Evolutionary conservation across 768 basidiomycete genomes (phyloP), one percentile per base, ranked within the genome.

Genomic region (Galerina sulciceps): DNA sequence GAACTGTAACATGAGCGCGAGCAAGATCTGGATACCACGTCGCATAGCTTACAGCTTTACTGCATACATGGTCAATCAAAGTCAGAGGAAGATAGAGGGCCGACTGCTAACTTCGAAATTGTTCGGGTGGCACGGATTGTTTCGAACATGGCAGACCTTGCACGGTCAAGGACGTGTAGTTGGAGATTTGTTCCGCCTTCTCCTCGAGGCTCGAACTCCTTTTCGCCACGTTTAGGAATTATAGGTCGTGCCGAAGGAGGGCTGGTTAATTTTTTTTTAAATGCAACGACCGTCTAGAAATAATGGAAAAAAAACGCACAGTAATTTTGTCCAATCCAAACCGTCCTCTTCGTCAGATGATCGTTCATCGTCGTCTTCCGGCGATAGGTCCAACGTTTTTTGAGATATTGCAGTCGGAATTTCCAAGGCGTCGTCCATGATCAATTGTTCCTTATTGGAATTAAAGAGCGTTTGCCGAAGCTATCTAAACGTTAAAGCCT

Each of bases 191-290:
- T 89, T 6, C 89, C 91, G 10, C 84, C 78, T 53, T 80, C 77
- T 51, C 79, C 79, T 42, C 75, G 65, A 1, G 97, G 97, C 70
- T 99, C 96, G 64, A 94, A 99, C 63, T 99, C 96, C 70, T 99
- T 99, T 74, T 99, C 97, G 1, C 97, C 97, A 23, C 97, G 85
- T 72, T 93, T 96, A 6, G 97, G 97, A 50, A 99, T 96, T 2
- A 91, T 79, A 2, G 90, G 91, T 40, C 88, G 83, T 4, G 75
- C 69, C 36, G 74, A 67, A 23, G 71, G 70, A 54, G 79, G 76
- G 17, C 81, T 82, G 58, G 18, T 55, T 50, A 17, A 53, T 26
- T n/a, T n/a, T n/a, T n/a, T n/a, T n/a, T n/a, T n/a, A 26, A 52
- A 57, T 63, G 43, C 50, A 47, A 41, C 44, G 48, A 37, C 31